phyloP scores from a whole-genome alignment of 1,284 basidiomycete species.

The Austropuccinia psidii region DNA sequence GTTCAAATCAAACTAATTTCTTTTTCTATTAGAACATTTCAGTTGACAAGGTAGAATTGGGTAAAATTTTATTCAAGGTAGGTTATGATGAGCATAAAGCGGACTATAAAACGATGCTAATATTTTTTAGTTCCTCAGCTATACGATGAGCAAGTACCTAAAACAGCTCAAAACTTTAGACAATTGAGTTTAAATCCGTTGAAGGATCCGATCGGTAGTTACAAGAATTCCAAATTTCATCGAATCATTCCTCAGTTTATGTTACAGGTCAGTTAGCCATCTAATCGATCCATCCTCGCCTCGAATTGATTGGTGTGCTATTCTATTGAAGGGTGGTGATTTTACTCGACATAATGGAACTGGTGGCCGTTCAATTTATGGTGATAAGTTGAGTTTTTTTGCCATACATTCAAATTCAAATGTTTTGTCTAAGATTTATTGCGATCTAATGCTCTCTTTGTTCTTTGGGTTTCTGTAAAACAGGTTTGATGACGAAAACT shows the following conservation, averaged over 20 bases:
- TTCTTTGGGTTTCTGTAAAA: background rate
- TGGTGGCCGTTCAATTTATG: conserved; percentile 32
- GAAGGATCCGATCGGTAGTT: conserved; percentile 38
- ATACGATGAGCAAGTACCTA: conserved; percentile 14
- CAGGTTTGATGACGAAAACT: conserved; percentile 7
- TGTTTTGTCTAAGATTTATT: background rate
- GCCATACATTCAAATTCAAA: background rate
- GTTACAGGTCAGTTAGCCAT: conserved; percentile 45
- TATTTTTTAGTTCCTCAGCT: background rate
- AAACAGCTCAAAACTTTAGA: conserved; percentile 27
- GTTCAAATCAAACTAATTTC: background rate
- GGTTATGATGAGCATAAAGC: background rate
- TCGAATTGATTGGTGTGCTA: background rate
- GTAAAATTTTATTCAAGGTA: background rate
- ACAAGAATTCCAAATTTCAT: conserved; percentile 46
- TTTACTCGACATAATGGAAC: conserved; percentile 34
- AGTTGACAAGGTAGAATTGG: background rate
- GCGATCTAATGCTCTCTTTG: background rate
- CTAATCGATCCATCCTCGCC: background rate
- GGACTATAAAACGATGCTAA: background rate
- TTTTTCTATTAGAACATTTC: background rate
- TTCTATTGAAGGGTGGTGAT: conserved; percentile 18
- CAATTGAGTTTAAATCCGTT: background rate
- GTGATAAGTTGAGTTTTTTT: background rate
- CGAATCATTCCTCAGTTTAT: conserved; percentile 47